Percentiles rank a stretch among this genome's conserved stretches.
Evolutionary conservation across 768 basidiomycete genomes (phyloP).

Genomic region (Lentinula sp.): DNA sequence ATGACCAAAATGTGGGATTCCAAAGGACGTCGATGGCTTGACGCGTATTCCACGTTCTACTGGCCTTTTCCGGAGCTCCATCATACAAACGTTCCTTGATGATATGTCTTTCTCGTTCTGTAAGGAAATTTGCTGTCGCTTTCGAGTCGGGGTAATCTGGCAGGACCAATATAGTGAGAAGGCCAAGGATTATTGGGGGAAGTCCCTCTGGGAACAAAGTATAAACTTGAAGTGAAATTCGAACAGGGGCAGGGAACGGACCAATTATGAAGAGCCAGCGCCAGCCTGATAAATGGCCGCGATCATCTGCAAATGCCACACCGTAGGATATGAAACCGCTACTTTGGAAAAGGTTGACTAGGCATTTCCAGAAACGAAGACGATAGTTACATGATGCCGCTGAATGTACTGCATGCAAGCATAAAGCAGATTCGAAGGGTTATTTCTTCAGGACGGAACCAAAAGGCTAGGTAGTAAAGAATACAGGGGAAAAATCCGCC

Average conservation of each 20-base stretch:
- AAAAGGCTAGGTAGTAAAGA: conserved; percentile 1
- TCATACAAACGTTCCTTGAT: background rate
- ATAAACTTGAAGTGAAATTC: background rate
- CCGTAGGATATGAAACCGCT: conserved; percentile 4
- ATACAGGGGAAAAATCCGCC: conserved; percentile 4
- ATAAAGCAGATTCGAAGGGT: conserved; percentile 4
- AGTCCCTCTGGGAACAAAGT: background rate
- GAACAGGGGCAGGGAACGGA: background rate
- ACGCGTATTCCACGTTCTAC: background rate
- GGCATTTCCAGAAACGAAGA: background rate
- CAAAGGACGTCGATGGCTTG: background rate
- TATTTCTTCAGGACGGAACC: conserved; percentile 2
- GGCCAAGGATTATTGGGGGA: background rate
- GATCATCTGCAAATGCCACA: conserved; percentile 1
- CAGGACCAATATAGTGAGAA: background rate
- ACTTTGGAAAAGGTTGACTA: background rate
- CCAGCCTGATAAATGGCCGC: background rate
- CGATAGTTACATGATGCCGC: background rate
- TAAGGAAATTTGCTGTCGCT: background rate
- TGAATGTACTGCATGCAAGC: conserved; percentile 2
- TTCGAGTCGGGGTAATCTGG: background rate
- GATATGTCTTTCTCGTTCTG: background rate
- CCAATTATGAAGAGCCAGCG: conserved; percentile 4
- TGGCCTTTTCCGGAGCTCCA: background rate
- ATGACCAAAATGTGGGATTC: conserved; percentile 4